These are phyloP conservation scores for Juncus inflexus DNA, from an alignment of 176 grass and related monocot genomes.

Conservation along the genomic window DNA sequence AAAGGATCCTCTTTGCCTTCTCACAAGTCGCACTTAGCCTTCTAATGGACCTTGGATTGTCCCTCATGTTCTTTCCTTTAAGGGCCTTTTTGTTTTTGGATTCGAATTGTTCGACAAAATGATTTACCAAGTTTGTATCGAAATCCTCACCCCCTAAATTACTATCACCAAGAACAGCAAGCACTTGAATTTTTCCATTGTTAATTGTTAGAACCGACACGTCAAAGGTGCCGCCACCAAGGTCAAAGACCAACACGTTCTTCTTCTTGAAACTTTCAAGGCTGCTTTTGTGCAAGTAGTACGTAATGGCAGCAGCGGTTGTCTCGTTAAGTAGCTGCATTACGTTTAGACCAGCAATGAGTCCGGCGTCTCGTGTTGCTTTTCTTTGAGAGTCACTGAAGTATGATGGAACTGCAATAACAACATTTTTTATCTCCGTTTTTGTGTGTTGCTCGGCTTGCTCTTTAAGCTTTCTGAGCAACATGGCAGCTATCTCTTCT, in stretches of 20 bases:
- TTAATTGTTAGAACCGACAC: background rate
- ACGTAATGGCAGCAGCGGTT: background rate
- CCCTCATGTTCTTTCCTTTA: background rate
- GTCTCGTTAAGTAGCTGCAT: slow-evolving; percentile 22
- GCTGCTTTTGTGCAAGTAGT: background rate
- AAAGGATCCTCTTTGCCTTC: slow-evolving; percentile 22
- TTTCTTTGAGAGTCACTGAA: slow-evolving; percentile 22
- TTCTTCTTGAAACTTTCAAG: background rate
- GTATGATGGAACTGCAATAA: slow-evolving; percentile 2
- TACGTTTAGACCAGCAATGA: slow-evolving; percentile 18
- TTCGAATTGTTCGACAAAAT: slow-evolving; percentile 14
- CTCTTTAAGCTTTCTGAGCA: slow-evolving; percentile 19
- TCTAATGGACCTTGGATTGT: slow-evolving; percentile 14
- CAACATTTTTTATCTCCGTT: background rate
- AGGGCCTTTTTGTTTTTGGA: background rate
- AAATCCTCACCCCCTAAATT: slow-evolving; percentile 25
- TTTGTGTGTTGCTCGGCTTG: background rate
- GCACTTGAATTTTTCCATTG: slow-evolving; percentile 4
- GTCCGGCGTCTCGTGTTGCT: slow-evolving; percentile 11
- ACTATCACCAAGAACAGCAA: slow-evolving; percentile 9
- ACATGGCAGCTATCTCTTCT: slow-evolving; percentile 13
- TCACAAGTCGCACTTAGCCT: slow-evolving; percentile 13
- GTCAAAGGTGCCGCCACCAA: slow-evolving; percentile 18
- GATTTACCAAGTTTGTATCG: slow-evolving; percentile 10
- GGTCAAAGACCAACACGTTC: slow-evolving; percentile 18